Conservation (phyloP, 306 rosid species). For the Cucurbita pepo region DNA sequence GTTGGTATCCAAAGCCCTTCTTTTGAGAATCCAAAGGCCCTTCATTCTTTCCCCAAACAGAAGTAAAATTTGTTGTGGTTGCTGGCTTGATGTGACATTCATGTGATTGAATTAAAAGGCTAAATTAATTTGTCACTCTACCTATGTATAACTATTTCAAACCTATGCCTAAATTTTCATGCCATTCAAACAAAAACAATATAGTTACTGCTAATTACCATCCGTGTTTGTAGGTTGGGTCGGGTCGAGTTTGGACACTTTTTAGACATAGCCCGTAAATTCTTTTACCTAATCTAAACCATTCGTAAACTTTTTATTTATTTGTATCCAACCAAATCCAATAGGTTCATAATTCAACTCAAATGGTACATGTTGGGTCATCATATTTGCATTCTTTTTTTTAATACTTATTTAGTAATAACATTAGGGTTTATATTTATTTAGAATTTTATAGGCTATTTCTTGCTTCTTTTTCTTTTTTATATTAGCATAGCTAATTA, state of each 20-base stretch:
- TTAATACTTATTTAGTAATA: not conserved
- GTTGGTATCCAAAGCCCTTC: no score
- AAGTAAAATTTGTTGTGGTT: slow-evolving; percentile 11
- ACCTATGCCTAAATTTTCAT: not conserved
- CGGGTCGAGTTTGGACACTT: no score
- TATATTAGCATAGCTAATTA: not conserved
- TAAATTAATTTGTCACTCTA: not conserved
- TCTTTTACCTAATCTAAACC: no score
- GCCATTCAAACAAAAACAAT: no score
- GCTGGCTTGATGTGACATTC: slow-evolving; percentile 8
- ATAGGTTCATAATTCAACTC: no score
- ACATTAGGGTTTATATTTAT: not conserved
- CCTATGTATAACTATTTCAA: not conserved
- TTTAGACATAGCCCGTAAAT: no score
- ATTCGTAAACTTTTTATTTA: no score
- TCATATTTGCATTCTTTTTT: not conserved
- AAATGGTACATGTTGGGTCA: no score
- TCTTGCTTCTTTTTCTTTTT: not conserved
- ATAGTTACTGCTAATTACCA: no score
- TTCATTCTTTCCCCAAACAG: not conserved
- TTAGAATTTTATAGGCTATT: not conserved
- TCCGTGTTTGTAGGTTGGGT: no score
- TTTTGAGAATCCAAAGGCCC: slow-evolving; percentile 4
- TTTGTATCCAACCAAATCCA: no score
- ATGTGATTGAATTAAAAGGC: slow-evolving; percentile 16